Percentiles rank a stretch among this genome's conserved stretches.
phyloP scores from a whole-genome alignment of 2,329 filamentous ascomycete genomes.

The Sporothrix phasma region DNA sequence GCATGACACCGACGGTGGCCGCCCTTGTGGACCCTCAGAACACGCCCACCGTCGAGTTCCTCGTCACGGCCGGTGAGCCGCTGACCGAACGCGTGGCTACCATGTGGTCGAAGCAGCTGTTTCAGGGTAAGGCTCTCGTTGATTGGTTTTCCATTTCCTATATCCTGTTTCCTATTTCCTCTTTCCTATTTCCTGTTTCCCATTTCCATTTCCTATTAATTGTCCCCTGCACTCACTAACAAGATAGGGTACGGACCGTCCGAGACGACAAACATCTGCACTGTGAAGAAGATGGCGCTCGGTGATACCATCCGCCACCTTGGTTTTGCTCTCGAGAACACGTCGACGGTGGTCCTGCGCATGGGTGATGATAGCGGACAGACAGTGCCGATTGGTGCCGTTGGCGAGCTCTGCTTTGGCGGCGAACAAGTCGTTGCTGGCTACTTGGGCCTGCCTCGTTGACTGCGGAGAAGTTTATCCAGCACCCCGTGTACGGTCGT shows the following conservation, averaged over 20 bases:
- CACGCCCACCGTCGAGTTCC: constrained; percentile 60
- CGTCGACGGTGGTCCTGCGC: constrained; percentile 57
- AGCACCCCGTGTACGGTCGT: constrained; percentile 57
- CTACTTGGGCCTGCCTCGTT: constrained; percentile 59
- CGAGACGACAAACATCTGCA: constrained; percentile 83
- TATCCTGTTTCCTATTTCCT: too few species aligned
- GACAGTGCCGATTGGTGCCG: constrained; percentile 56
- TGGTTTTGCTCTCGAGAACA: constrained; percentile 65
- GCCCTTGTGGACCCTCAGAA: constrained; percentile 58
- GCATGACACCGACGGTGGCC: constrained; percentile 77
- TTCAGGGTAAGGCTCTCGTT: constrained; percentile 50
- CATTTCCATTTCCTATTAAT: too few species aligned
- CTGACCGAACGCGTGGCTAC: constrained; percentile 62
- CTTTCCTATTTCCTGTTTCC: too few species aligned
- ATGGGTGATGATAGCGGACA: constrained; percentile 33
- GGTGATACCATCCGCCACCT: constrained; percentile 61
- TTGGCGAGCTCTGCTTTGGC: constrained; percentile 80
- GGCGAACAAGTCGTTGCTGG: constrained; percentile 71
- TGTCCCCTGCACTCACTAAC: too few species aligned
- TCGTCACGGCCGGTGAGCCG: constrained; percentile 74
- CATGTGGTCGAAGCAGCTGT: constrained; percentile 60
- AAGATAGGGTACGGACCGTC: constrained; percentile 59
- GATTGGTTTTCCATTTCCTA: too few species aligned
- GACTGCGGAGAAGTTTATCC: constrained; percentile 56
- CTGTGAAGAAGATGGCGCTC: constrained; percentile 51